Evolutionary conservation across 257 asterid genomes (phyloP), one percentile per base, ranked within the genome.

Genomic region (Henckelia pumila): DNA sequence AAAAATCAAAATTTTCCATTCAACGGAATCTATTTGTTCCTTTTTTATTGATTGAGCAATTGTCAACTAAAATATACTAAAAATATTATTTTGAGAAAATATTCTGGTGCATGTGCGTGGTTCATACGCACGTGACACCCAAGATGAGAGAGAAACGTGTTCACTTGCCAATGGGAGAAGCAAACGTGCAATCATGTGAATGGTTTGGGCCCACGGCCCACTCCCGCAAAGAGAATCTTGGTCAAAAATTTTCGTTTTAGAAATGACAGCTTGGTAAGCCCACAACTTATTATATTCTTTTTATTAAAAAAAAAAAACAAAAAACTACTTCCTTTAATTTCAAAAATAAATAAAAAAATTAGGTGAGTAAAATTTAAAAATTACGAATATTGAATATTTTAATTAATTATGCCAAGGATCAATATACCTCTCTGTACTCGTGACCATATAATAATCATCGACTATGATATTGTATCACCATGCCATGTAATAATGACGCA

Each of bases 171-270:
- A 58, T 66, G 66, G 35, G 64, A 56, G 82, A 57, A 78, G 16
- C 77, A 79, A 77, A 80, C 82, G 92, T 84, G 88, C 82, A 69
- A 29, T 73, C 95, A 83, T 79, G 92, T 85, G 95, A 81, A 30
- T 50, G 75, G 81, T 74, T 62, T 68, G 79, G 87, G 70, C 75
- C 90, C 92, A 49, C 72, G 76, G 66, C 84, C 89, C 88, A 86
- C 77, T 69, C 75, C 59, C 67, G 66, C 47, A 47, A 32, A 61
- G 32, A 70, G 76, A 65, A 69, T 69, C 69, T 20, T 67, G 13
- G 53, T 73, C 55, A 40, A 58, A 64, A 75, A 59, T 68, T 61
- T 69, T 76, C 78, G 35, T 44, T 69, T 59, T 67, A 70, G 60
- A 56, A 53, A 22, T 66, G 35, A 9, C 25, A 61, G 56, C 73